These are phyloP conservation scores for Suaeda aralocaspica DNA, from an alignment of 148 eudicot species.

Conservation along the genomic window DNA sequence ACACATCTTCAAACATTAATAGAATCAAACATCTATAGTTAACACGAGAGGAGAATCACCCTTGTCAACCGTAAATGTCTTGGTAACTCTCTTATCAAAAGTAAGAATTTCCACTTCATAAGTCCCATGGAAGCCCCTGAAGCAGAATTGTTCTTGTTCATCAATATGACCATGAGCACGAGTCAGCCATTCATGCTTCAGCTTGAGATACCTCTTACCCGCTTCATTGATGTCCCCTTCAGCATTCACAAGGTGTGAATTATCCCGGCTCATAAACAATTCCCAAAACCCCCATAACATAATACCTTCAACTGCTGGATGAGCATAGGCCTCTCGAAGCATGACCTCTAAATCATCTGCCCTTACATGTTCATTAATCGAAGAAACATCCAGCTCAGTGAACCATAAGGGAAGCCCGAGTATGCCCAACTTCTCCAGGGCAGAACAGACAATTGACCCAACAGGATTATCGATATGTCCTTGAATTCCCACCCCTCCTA, in stretches of 20 bases:
- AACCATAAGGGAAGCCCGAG: slow-evolving; percentile 96
- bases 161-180: slow-evolving; percentile 54
- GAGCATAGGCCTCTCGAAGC: slow-evolving; percentile 86
- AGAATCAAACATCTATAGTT: slow-evolving; percentile 27
- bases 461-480: slow-evolving; percentile 91
- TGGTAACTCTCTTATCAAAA: slow-evolving; percentile 30
- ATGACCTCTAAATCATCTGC: slow-evolving; percentile 93
- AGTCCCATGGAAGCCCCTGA: slow-evolving; percentile 78
- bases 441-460: slow-evolving; percentile 71
- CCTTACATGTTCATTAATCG: slow-evolving; percentile 60
- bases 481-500: slow-evolving; percentile 89
- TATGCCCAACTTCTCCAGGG: slow-evolving; percentile 68
- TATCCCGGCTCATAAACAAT: slow-evolving; percentile 67
- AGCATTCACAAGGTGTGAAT: slow-evolving; percentile 74
- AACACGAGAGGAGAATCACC: slow-evolving; percentile 55
- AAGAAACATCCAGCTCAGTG: slow-evolving; percentile 90
- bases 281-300: slow-evolving; percentile 99
- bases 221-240: slow-evolving; percentile 92
- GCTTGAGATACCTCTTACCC: slow-evolving; percentile 55
- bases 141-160: slow-evolving; percentile 60
- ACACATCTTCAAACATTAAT: slow-evolving; percentile 1
- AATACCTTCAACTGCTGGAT: slow-evolving; percentile 83
- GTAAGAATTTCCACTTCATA: slow-evolving; percentile 60
- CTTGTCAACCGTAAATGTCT: slow-evolving; percentile 74
- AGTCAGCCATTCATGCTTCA: slow-evolving; percentile 72